Conservation (phyloP, 225 moss, liverwort and hornwort species). For the Rhytidiadelphus loreus region DNA sequence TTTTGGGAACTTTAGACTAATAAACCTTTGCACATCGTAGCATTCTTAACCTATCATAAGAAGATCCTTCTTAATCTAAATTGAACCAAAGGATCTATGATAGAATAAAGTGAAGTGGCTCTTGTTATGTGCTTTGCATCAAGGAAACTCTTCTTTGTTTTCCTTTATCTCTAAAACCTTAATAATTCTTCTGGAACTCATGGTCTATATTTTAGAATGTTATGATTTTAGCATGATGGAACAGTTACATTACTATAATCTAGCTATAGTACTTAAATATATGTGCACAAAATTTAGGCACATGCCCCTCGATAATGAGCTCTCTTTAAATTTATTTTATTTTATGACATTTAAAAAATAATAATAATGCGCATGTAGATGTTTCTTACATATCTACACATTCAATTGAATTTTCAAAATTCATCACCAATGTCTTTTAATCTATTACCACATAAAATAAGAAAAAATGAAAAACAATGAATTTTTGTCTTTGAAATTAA, state of each 20-base stretch:
- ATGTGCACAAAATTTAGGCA: not conserved
- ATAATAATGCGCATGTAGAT: fast-evolving
- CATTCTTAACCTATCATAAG: not conserved
- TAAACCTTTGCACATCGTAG: not conserved
- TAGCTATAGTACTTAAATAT: not conserved
- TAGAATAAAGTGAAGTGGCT: not conserved
- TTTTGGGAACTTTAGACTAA: no score
- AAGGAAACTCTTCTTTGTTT: not conserved
- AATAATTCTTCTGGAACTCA: fast-evolving
- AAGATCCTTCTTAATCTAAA: not conserved
- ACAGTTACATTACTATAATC: not conserved
- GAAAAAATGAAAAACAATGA: not conserved
- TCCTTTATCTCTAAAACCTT: fast-evolving
- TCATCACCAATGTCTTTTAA: not conserved
- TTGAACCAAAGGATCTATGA: not conserved
- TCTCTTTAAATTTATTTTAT: not conserved
- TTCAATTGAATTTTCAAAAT: not conserved
- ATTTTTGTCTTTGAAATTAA: not conserved
- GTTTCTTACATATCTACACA: fast-evolving
- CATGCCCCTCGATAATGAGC: fast-evolving
- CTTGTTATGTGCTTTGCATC: fast-evolving
- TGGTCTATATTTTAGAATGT: fast-evolving
- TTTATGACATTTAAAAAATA: not conserved
- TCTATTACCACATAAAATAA: not conserved
- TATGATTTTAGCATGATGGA: fast-evolving